Conservation (phyloP, 805 yeast species). For the Candida mattraensis region DNA sequence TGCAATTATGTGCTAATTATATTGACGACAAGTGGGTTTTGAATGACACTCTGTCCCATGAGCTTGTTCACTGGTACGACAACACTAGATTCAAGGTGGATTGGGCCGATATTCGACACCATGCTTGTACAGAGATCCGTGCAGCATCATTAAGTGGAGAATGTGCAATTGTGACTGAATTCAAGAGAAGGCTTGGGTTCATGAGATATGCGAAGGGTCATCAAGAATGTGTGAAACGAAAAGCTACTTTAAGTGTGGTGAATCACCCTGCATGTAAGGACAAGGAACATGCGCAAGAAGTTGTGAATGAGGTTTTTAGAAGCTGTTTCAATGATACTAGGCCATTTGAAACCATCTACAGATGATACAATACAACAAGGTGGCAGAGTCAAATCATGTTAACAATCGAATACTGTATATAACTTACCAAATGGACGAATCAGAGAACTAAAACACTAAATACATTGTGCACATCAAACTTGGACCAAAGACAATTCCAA, state of each 20-base stretch:
- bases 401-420: no score
- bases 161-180: constrained; percentile 86
- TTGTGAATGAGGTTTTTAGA: constrained; percentile 86
- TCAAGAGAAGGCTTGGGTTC: constrained; percentile 39
- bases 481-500: constrained; percentile 89
- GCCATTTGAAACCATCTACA: constrained; percentile 90
- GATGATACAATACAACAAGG: no score
- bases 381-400: no score
- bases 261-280: constrained; percentile 83
- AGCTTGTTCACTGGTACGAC: constrained; percentile 91
- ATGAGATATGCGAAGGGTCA: constrained; percentile 61
- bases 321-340: constrained; percentile 93
- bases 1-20: constrained; percentile 83
- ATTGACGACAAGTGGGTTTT: constrained; percentile 70
- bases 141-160: constrained; percentile 94
- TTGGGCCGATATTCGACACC: constrained; percentile 82
- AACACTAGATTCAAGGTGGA: constrained; percentile 84
- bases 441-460: constrained; percentile 55
- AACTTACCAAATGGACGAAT: not conserved
- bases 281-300: constrained; percentile 70
- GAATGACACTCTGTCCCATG: constrained; percentile 92
- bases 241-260: constrained; percentile 81
- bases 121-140: constrained; percentile 95
- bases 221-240: constrained; percentile 85
- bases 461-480: constrained; percentile 83